Evolutionary conservation across 805 yeast species (phyloP).

Genomic region (Wickerhamiella alocasiicola): DNA sequence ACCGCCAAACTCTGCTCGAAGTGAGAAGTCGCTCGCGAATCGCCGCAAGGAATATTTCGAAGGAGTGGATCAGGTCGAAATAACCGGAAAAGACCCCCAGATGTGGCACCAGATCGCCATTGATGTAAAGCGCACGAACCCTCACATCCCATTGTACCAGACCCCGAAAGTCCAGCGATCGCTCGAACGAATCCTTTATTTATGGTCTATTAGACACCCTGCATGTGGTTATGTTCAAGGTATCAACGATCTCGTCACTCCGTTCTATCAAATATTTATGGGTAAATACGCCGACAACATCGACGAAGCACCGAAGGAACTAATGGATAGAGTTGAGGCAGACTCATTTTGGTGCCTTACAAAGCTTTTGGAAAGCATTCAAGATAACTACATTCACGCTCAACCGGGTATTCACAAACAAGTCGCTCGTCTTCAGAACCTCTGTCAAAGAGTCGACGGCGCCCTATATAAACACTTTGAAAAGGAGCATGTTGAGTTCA

Average conservation of each 20-base stretch:
- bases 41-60: constrained; percentile 78
- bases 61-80: constrained; percentile 56
- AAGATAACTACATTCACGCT: constrained; percentile 93
- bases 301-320: constrained; percentile 34
- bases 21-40: constrained; percentile 53
- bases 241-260: constrained; percentile 85
- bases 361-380: constrained; percentile 81
- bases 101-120: constrained; percentile 94
- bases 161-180: constrained; percentile 61
- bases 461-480: constrained; percentile 64
- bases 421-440: constrained; percentile 57
- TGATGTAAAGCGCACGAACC: constrained; percentile 90
- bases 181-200: constrained; percentile 65
- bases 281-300: constrained; percentile 57
- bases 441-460: constrained; percentile 69
- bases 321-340: constrained; percentile 67
- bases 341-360: constrained; percentile 97
- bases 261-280: constrained; percentile 79
- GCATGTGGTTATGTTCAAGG: constrained; percentile 98
- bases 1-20: constrained; percentile 72
- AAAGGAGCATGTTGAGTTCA: constrained; percentile 76
- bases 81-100: constrained; percentile 51
- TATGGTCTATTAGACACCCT: constrained; percentile 96
- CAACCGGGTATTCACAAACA: constrained; percentile 95
- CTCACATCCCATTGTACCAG: constrained; percentile 62